These are phyloP conservation scores for Spathaspora sp. DNA, from an alignment of 1,139 yeast genomes.

Conservation along the genomic window DNA sequence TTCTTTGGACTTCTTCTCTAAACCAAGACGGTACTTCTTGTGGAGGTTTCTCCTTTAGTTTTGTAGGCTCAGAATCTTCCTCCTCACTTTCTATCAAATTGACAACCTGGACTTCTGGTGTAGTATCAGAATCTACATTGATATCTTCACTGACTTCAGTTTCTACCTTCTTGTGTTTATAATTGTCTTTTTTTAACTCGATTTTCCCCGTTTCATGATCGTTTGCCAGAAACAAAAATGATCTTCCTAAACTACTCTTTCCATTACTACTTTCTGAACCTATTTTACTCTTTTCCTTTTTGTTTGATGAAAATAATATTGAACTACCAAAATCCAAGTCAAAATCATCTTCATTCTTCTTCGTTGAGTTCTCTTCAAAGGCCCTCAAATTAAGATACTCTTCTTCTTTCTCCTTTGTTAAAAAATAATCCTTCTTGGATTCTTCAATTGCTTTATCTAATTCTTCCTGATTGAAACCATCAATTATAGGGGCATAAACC, in stretches of 20 bases:
- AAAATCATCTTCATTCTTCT: slow-evolving; percentile 3
- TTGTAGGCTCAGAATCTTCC: background rate
- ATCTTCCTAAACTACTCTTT: slow-evolving; percentile 7
- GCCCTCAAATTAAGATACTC: slow-evolving; percentile 4
- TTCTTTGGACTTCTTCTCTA: slow-evolving; percentile 17
- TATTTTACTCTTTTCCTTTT: slow-evolving; percentile 1
- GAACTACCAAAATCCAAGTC: slow-evolving; percentile 14
- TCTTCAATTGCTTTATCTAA: slow-evolving; percentile 46
- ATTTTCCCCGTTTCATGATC: slow-evolving; percentile 9
- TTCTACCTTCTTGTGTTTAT: too few species aligned
- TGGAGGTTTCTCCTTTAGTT: slow-evolving; percentile 7
- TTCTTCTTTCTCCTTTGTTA: slow-evolving; percentile 21
- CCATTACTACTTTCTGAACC: background rate
- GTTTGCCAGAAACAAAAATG: slow-evolving; percentile 11
- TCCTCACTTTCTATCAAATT: slow-evolving; percentile 2
- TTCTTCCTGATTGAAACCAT: slow-evolving; percentile 32
- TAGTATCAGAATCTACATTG: slow-evolving; percentile 8
- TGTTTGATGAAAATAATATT: slow-evolving; percentile 12
- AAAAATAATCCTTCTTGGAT: slow-evolving; percentile 38
- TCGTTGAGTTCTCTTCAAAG: background rate
- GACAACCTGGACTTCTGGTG: background rate
- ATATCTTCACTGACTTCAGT: too few species aligned
- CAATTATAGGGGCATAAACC: slow-evolving; percentile 3
- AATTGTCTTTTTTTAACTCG: slow-evolving; percentile 2
- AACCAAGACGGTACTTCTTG: slow-evolving; percentile 35